phyloP scores from a whole-genome alignment of 2,329 filamentous ascomycete species.

The Orbilia brochopaga region DNA sequence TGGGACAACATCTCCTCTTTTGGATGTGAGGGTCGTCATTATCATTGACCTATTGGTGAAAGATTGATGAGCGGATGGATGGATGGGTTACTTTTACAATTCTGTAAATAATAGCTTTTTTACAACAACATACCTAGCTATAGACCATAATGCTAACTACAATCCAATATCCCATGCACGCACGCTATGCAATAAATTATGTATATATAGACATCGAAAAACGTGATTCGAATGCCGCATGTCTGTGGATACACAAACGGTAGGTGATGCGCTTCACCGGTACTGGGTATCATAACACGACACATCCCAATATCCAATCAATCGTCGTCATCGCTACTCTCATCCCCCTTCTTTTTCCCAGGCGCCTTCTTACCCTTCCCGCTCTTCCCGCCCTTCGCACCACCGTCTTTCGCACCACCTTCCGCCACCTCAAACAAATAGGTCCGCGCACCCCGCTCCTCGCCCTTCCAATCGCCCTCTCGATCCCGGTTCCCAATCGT shows the following conservation, averaged over 20 bases:
- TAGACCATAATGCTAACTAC: not conserved
- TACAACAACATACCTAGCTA: not conserved
- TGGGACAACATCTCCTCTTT: too few species aligned
- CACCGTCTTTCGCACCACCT: conserved; percentile 35
- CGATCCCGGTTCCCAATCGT: conserved; percentile 49
- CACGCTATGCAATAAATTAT: not conserved
- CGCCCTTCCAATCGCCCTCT: conserved; percentile 54
- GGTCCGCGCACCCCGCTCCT: conserved; percentile 52
- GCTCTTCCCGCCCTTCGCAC: conserved; percentile 1
- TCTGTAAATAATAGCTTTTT: too few species aligned
- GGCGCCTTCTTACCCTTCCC: not conserved
- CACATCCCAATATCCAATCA: not conserved
- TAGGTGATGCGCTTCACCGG: too few species aligned
- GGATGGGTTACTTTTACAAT: too few species aligned
- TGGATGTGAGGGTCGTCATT: too few species aligned
- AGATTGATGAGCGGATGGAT: too few species aligned
- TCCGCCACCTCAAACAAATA: conserved; percentile 53
- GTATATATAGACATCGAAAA: not conserved
- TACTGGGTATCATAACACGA: not conserved
- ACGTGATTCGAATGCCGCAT: too few species aligned
- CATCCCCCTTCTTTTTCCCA: conserved; percentile 10
- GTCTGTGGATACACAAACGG: too few species aligned
- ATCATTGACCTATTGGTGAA: too few species aligned
- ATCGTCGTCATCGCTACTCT: conserved; percentile 16
- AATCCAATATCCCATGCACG: not conserved